Percentiles rank a stretch among this genome's conserved stretches.
phyloP scores from a whole-genome alignment of 139 green algal species.

The Chlorella sorokiniana region DNA sequence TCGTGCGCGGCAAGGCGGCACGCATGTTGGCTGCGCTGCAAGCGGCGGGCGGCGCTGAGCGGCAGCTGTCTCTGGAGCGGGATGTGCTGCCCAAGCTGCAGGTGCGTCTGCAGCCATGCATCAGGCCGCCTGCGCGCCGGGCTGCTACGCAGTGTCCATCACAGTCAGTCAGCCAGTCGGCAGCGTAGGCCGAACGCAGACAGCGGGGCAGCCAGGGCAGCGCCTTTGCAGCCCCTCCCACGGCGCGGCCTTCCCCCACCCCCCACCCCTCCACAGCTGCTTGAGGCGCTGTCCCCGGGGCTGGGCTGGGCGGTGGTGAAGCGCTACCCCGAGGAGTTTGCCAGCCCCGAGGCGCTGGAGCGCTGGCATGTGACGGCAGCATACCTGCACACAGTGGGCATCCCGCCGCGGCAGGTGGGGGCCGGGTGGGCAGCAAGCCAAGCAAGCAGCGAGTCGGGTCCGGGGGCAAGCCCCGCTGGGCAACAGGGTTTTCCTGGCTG shows the following conservation, averaged over 20 bases:
- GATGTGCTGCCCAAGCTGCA: constrained; percentile 42
- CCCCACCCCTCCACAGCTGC: constrained; percentile 16
- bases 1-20: constrained; percentile 8
- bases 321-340: constrained; percentile 40
- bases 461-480: too few relatives aligned
- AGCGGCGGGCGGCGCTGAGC: background rate
- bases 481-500: background rate
- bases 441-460: background rate
- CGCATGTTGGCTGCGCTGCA: constrained; percentile 9
- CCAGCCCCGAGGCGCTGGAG: constrained; percentile 35
- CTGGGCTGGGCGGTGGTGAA: constrained; percentile 40
- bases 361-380: constrained; percentile 38
- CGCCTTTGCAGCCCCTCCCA: background rate
- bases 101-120: background rate
- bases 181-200: background rate
- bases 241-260: too few relatives aligned
- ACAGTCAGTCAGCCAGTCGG: background rate
- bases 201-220: too few relatives aligned
- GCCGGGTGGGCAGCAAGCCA: background rate
- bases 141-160: too few relatives aligned
- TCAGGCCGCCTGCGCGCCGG: background rate
- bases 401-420: constrained; percentile 5
- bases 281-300: constrained; percentile 25
- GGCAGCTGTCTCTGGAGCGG: constrained; percentile 11
- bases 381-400: constrained; percentile 29